Evolutionary conservation across 2,329 filamentous ascomycete genomes (phyloP).

Genomic region (Epichloe typhina): DNA sequence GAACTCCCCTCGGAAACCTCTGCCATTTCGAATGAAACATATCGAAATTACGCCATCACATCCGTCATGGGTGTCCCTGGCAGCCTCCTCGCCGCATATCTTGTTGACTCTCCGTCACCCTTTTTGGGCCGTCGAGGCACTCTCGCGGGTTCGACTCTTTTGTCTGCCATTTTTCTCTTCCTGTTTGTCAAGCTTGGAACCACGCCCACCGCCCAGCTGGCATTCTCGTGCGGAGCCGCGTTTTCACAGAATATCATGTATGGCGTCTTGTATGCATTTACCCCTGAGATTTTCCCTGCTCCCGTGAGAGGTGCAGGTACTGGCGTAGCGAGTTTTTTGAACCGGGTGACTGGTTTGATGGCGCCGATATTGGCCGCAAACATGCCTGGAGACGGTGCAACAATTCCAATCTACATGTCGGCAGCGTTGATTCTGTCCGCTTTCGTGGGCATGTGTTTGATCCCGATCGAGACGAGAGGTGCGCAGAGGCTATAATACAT

Average conservation of each 20-base stretch:
- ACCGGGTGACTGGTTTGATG: constrained; percentile 52
- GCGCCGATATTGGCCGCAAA: constrained; percentile 56
- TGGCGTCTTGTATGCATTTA: constrained; percentile 64
- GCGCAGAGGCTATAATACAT: constrained; percentile 38
- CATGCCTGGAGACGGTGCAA: constrained; percentile 44
- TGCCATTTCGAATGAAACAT: constrained; percentile 37
- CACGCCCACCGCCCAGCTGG: constrained; percentile 44
- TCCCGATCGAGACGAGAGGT: constrained; percentile 51
- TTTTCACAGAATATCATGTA: constrained; percentile 70
- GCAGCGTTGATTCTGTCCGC: constrained; percentile 43
- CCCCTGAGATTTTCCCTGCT: constrained; percentile 63
- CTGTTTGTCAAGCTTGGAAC: constrained; percentile 48
- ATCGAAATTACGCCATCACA: constrained; percentile 74
- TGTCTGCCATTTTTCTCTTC: constrained; percentile 58
- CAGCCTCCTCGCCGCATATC: constrained; percentile 58
- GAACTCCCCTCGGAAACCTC: constrained; percentile 18
- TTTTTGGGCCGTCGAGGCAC: constrained; percentile 56
- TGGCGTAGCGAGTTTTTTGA: constrained; percentile 59
- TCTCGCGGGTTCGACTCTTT: constrained; percentile 51
- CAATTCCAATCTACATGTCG: constrained; percentile 43
- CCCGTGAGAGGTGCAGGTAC: constrained; percentile 59
- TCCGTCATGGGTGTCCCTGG: constrained; percentile 66
- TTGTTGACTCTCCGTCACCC: constrained; percentile 53
- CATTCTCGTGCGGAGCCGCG: constrained; percentile 54
- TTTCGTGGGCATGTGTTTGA: constrained; percentile 44